These are phyloP conservation scores for Cadophora gregata DNA, from an alignment of 2,329 filamentous ascomycete genomes.

Conservation along the genomic window DNA sequence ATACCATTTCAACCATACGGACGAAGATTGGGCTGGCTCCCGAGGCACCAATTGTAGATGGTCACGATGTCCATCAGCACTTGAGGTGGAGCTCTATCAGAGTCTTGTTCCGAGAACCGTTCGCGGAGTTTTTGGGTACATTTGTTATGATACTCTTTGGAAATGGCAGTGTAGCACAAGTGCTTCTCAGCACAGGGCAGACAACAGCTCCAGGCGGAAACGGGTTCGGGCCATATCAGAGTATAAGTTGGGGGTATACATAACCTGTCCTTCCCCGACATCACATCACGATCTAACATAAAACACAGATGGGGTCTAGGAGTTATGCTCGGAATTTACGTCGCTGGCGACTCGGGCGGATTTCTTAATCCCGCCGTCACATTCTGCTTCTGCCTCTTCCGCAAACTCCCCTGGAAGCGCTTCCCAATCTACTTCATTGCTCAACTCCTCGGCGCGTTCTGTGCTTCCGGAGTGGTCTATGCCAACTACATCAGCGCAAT, in stretches of 20 bases:
- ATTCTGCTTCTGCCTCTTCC: constrained; percentile 70
- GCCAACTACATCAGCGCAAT: constrained; percentile 70
- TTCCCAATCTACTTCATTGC: constrained; percentile 71
- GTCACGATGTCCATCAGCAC: constrained; percentile 39
- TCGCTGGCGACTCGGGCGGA: constrained; percentile 67
- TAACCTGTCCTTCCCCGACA: background rate
- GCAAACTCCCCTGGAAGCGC: constrained; percentile 71
- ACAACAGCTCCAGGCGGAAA: constrained; percentile 33
- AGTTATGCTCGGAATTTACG: constrained; percentile 73
- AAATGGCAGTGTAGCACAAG: constrained; percentile 74
- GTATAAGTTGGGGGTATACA: constrained; percentile 39
- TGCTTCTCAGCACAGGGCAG: constrained; percentile 57
- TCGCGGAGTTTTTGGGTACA: constrained; percentile 72
- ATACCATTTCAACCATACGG: constrained; percentile 29
- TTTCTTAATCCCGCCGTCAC: constrained; percentile 77
- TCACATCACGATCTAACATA: background rate
- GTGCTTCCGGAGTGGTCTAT: constrained; percentile 64
- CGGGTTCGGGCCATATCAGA: constrained; percentile 40
- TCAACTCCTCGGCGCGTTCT: constrained; percentile 71
- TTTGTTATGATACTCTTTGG: constrained; percentile 74
- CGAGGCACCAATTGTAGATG: constrained; percentile 36
- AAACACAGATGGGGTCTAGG: constrained; percentile 55
- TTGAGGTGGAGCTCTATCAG: constrained; percentile 61
- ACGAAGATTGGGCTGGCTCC: constrained; percentile 33
- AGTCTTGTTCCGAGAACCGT: constrained; percentile 58